Evolutionary conservation across 495 filamentous ascomycete genomes (phyloP), one percentile per base, ranked within the genome.

Genomic region (Parmelia sp.): DNA sequence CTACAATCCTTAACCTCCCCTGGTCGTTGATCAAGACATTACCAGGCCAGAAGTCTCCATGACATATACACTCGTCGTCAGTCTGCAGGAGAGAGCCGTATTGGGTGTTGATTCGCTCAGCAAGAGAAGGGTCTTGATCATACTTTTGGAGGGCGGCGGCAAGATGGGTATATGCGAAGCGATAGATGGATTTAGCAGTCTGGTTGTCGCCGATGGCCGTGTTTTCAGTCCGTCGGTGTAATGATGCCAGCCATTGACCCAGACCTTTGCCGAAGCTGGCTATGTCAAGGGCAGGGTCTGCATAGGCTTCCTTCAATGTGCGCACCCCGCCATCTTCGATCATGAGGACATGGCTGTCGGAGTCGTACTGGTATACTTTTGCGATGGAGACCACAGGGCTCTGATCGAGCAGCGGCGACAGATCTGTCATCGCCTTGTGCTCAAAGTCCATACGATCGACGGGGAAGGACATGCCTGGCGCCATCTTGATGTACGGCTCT

Each of bases 1-100:
- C 75, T 29, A 75, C 70, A 40, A 77, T 62, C 14, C 62, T 75
- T 35, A 75, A 44, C 36, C 57, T 59, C 42, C 35, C 33, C 12
- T 31, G 35, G 40, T 35, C 14, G 6, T 42, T 31, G 37, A 53
- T 31, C 23, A 69, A 31, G 9, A 69, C 42, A 14, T 69, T 69
- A 0, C 73, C 73, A 4, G 75, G 71, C 75, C 73, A 75, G 61
- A 75, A 76, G 57, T 76, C 74, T 17, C 75, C 75, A 51, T 74
- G 72, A 53, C 73, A 75, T 17, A 75, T 59, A 68, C 67, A 72
- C 53, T 71, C 73, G 40, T 74, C 66, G 12, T 76, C 75, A 10
- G 42, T 71, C 6, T 33, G 44, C 6, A 77, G 65, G 17, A 65
- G 40, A 23, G 37, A 58, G 17, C 75, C 75, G 51, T 65, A 76